Evolutionary conservation across 2,329 filamentous ascomycete genomes (phyloP).

Genomic region (Diaporthe ilicicola): DNA sequence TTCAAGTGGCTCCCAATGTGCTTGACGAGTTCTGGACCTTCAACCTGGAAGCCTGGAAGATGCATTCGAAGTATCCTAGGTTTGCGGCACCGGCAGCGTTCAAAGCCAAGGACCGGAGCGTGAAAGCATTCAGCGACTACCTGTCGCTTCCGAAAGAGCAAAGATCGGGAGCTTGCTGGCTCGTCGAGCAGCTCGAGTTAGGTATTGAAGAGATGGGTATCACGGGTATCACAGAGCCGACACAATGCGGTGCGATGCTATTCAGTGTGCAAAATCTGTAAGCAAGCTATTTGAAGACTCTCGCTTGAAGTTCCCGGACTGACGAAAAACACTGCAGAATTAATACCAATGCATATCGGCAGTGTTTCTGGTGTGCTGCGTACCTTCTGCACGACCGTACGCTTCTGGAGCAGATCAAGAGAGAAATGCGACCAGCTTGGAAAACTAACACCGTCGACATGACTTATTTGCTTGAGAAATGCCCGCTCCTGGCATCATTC

Average conservation of each 20-base stretch:
- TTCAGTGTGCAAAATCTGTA: slow-evolving; percentile 8
- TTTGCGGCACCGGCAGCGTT: slow-evolving; percentile 7
- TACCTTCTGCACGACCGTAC: slow-evolving; percentile 5
- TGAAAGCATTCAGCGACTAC: background rate
- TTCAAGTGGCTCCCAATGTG: background rate
- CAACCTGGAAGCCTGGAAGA: slow-evolving; percentile 20
- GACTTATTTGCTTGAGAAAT: background rate
- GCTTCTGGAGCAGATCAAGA: background rate
- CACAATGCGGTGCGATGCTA: background rate
- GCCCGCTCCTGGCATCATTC: background rate
- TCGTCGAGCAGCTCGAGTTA: background rate
- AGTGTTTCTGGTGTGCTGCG: slow-evolving; percentile 10
- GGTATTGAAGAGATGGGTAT: slow-evolving; percentile 12
- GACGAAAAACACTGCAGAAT: background rate
- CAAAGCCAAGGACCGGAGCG: background rate
- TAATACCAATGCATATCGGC: slow-evolving; percentile 10
- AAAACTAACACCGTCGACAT: background rate
- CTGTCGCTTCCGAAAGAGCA: slow-evolving; percentile 4
- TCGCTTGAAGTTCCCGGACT: too few species aligned
- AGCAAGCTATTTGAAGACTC: background rate
- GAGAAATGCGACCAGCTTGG: slow-evolving; percentile 14
- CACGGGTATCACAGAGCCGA: slow-evolving; percentile 1
- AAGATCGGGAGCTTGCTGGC: slow-evolving; percentile 7
- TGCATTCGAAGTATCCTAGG: slow-evolving; percentile 12
- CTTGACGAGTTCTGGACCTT: slow-evolving; percentile 13